Base-by-base conservation (phyloP, 768 basidiomycete species). In the Jaapia argillacea region DNA sequence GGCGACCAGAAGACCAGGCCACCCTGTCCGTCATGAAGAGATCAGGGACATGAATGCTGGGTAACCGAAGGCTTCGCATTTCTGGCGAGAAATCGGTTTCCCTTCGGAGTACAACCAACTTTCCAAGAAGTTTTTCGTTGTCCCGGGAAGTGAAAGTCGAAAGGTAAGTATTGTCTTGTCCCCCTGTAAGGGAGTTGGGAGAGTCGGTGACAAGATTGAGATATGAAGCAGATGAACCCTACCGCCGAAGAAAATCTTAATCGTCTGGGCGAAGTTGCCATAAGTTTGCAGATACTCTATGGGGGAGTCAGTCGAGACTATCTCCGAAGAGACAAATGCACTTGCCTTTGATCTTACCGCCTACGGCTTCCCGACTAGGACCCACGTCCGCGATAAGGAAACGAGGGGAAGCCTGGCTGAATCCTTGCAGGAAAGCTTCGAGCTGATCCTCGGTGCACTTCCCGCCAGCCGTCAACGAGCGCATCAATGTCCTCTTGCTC, bases 191-290 rank as follows among this genome's bases (percentile, higher is more conserved):
- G 24, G 35, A 14, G 4, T 31, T 43, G n/a, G n/a, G n/a, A n/a
- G n/a, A n/a, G n/a, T n/a, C n/a, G n/a, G n/a, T 5, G 4, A 26
- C 12, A 36, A 36, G 18, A 21, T 2, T 18, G 10, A 39, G 36
- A 23, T 35, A 23, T 27, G 39, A 43, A 2, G 4, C 31, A 16
- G 39, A 12, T 14, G 25, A 18, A 18, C 53, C 69, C 56, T 52
- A 80, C 84, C 81, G 43, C 75, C 79, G 57, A 87, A 72, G 61
- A 85, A 86, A 24, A 88, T 64, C 40, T 77, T 74, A 33, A 82
- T 62, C 5, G 83, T 86, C 55, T 87, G 84, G 6, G 85, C 80
- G 54, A 86, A 79, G 48, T 75, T 72, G 40, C 72, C 68, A 58
- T 74, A 85, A 12, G 79, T 81, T 57, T 81, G 72, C 37, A 88